A percentile compares a stretch with the other conserved stretches of the same genome.
phyloP scores from a whole-genome alignment of 495 filamentous ascomycete genomes.

The Delitschia confertaspora region DNA sequence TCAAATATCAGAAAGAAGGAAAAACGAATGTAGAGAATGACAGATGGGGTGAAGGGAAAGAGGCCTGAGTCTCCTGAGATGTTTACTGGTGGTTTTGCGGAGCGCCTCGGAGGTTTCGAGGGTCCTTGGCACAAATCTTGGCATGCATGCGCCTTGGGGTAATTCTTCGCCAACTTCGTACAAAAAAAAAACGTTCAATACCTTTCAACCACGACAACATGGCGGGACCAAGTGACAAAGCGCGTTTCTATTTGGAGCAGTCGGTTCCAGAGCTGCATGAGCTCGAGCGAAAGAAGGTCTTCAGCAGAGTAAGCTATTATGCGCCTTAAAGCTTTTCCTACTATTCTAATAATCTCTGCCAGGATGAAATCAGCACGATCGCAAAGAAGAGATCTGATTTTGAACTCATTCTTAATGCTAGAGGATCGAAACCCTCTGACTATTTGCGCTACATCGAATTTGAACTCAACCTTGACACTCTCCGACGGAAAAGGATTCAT shows the following conservation, averaged over 20 bases:
- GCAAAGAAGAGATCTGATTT: slow-evolving; percentile 84
- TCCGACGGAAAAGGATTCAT: slow-evolving; percentile 72
- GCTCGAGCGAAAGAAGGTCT: slow-evolving; percentile 79
- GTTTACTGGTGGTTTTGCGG: slow-evolving; percentile 5
- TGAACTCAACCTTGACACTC: slow-evolving; percentile 78
- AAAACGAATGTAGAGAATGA: slow-evolving; percentile 38
- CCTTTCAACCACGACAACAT: slow-evolving; percentile 48
- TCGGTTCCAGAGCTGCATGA: slow-evolving; percentile 85
- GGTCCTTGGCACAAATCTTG: slow-evolving; percentile 10
- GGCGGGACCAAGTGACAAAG: slow-evolving; percentile 82
- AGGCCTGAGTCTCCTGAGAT: slow-evolving; percentile 17
- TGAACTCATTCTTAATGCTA: slow-evolving; percentile 79
- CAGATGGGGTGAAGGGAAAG: slow-evolving; percentile 1
- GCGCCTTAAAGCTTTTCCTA: neutral
- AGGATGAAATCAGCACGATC: slow-evolving; percentile 83
- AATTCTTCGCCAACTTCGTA: neutral
- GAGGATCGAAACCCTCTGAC: slow-evolving; percentile 63
- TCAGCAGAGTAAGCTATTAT: slow-evolving; percentile 53
- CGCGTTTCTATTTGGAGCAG: slow-evolving; percentile 85
- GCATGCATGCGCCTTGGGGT: neutral
- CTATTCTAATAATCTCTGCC: slow-evolving; percentile 20
- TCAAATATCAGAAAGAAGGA: slow-evolving; percentile 27
- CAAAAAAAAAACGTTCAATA: no score
- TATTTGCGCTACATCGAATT: slow-evolving; percentile 82
- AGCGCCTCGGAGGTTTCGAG: slow-evolving; percentile 1